Percentiles rank a stretch among this genome's conserved stretches.
Conservation (phyloP, 169 alveolate genomes). For the Plasmodium vinckei region DNA sequence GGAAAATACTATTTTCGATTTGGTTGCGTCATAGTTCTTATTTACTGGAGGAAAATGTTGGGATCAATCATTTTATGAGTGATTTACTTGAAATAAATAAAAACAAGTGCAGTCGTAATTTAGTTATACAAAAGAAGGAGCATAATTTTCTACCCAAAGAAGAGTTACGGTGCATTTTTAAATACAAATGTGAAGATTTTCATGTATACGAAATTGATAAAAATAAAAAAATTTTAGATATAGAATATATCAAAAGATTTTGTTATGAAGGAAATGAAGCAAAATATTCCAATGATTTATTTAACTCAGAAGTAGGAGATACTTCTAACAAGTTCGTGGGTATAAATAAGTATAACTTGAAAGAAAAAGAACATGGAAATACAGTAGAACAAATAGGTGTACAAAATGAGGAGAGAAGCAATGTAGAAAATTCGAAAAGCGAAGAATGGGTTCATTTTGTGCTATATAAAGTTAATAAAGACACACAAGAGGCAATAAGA, state of each 20-base stretch:
- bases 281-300: not conserved
- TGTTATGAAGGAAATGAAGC: not conserved
- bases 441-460: conserved; percentile 48
- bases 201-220: conserved; percentile 74
- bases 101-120: not conserved
- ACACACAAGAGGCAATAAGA: conserved; percentile 76
- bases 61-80: conserved; percentile 55
- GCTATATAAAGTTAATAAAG: conserved; percentile 67
- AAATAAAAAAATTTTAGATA: conserved; percentile 38
- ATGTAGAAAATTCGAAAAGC: conserved; percentile 9
- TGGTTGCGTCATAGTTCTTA: conserved; percentile 20
- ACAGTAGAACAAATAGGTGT: not conserved
- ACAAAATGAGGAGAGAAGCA: not conserved
- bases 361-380: not conserved
- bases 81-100: conserved; percentile 21
- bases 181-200: conserved; percentile 76
- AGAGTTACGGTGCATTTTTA: conserved; percentile 50
- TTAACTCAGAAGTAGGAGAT: not conserved
- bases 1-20: no score
- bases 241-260: conserved; percentile 25
- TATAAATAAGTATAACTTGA: not conserved
- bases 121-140: conserved; percentile 1
- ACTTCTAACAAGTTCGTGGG: not conserved
- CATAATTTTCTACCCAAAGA: conserved; percentile 6
- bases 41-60: conserved; percentile 67